Conservation (phyloP, 768 basidiomycete species). For the Amanita pseudoporphyria region DNA sequence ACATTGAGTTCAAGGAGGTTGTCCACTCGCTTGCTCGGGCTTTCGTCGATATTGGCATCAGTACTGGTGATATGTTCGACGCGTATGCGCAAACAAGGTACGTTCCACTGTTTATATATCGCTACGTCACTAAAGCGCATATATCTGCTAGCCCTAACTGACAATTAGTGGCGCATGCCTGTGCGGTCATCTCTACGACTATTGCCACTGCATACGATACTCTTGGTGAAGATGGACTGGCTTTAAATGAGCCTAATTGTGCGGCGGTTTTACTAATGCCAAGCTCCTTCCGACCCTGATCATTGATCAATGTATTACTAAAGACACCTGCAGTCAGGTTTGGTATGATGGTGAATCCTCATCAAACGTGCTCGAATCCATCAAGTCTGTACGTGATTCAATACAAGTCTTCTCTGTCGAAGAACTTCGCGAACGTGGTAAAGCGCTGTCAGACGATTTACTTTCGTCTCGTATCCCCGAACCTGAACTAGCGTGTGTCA, state of each 20-base stretch:
- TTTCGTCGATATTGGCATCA: slow-evolving; percentile 60
- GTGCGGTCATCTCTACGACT: slow-evolving; percentile 63
- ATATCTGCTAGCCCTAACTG: slow-evolving; percentile 52
- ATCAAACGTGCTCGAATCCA: slow-evolving; percentile 42
- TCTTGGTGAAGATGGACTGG: slow-evolving; percentile 79
- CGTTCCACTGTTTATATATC: slow-evolving; percentile 5
- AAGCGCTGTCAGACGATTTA: slow-evolving; percentile 38
- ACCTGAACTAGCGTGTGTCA: slow-evolving; percentile 39
- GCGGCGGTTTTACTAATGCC: slow-evolving; percentile 81
- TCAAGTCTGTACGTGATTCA: slow-evolving; percentile 44
- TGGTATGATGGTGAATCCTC: slow-evolving; percentile 70
- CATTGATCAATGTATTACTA: slow-evolving; percentile 57
- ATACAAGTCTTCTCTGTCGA: slow-evolving; percentile 58
- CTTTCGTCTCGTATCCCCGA: slow-evolving; percentile 39
- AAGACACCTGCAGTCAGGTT: slow-evolving; percentile 68
- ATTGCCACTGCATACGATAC: slow-evolving; percentile 97
- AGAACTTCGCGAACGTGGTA: slow-evolving; percentile 64
- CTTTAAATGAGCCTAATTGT: slow-evolving; percentile 73
- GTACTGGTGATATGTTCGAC: slow-evolving; percentile 72
- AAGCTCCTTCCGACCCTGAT: slow-evolving; percentile 76
- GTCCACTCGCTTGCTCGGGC: slow-evolving; percentile 62
- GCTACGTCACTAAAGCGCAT: slow-evolving; percentile 7
- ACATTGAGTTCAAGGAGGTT: slow-evolving; percentile 56
- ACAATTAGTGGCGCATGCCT: slow-evolving; percentile 83
- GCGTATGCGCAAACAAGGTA: slow-evolving; percentile 86